Evolutionary conservation across 108 stramenopile genomes (phyloP).

Genomic region (Craspedostauros australis): DNA sequence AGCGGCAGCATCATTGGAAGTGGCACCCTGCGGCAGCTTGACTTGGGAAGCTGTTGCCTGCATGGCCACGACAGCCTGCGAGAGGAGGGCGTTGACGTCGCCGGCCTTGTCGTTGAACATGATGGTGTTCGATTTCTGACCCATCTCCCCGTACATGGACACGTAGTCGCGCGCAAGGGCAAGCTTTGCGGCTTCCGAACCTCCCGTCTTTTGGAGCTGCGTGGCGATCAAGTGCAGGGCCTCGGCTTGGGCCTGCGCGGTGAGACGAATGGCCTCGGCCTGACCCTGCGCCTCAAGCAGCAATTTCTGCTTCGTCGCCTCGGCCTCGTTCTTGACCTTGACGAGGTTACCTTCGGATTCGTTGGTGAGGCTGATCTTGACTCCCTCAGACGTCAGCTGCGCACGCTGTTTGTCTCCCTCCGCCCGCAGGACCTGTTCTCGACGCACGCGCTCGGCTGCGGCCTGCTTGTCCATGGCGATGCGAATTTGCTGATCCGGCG

Average conservation of each 20-base stretch:
- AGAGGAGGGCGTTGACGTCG: slow-evolving; percentile 82
- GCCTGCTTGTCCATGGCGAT: slow-evolving; percentile 99
- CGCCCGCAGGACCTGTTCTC: slow-evolving; percentile 93
- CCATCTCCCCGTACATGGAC: slow-evolving; percentile 97
- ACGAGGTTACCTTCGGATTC: slow-evolving; percentile 96
- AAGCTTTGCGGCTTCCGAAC: slow-evolving; percentile 83
- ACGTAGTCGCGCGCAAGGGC: slow-evolving; percentile 92
- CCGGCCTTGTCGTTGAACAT: slow-evolving; percentile 92
- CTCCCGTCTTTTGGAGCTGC: slow-evolving; percentile 60
- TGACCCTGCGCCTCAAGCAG: slow-evolving; percentile 88
- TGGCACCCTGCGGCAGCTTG: neutral
- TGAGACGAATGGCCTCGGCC: slow-evolving; percentile 81
- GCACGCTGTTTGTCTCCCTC: slow-evolving; percentile 92
- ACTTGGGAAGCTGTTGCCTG: slow-evolving; percentile 31
- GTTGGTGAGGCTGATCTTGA: slow-evolving; percentile 91
- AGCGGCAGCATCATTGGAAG: neutral
- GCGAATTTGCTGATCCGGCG: slow-evolving; percentile 91
- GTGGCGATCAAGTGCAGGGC: slow-evolving; percentile 65
- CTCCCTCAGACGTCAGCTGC: slow-evolving; percentile 90
- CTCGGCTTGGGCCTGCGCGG: slow-evolving; percentile 86
- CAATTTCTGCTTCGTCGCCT: slow-evolving; percentile 75
- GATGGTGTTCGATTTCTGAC: slow-evolving; percentile 91
- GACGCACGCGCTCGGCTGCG: slow-evolving; percentile 89
- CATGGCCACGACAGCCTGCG: slow-evolving; percentile 70
- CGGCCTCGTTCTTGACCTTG: slow-evolving; percentile 88